phyloP scores from a whole-genome alignment of 176 grass and related monocot genomes.

The Musa troglodytarum region DNA sequence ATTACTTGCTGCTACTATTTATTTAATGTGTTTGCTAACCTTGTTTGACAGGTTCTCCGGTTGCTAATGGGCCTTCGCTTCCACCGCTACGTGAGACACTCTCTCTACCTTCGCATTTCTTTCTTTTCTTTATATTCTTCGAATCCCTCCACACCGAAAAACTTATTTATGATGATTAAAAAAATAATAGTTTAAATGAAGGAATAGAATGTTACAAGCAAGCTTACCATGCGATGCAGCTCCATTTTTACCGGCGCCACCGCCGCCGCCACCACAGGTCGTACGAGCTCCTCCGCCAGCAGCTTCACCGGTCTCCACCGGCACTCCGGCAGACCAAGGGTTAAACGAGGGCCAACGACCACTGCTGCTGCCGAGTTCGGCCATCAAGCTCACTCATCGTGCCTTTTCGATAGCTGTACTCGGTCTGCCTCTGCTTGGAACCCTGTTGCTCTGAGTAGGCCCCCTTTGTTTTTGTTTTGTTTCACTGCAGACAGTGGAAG shows the following conservation, averaged over 20 bases:
- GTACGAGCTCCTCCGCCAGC: neutral
- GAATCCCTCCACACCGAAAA: no score
- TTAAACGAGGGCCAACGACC: neutral
- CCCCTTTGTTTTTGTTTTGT: neutral
- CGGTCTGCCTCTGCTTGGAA: neutral
- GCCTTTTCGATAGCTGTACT: neutral
- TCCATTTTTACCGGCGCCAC: neutral
- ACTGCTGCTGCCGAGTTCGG: slow-evolving; percentile 3
- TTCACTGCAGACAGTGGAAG: neutral
- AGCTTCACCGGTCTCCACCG: neutral
- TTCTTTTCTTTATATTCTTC: neutral
- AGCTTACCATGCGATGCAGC: neutral
- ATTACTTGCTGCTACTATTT: neutral
- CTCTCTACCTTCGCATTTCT: neutral
- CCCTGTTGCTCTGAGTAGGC: neutral
- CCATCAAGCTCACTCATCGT: neutral
- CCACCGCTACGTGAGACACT: slow-evolving; percentile 50
- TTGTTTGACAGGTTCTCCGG: neutral
- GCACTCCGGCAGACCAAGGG: neutral
- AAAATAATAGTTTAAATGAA: no score
- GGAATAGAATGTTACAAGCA: no score
- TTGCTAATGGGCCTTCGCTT: slow-evolving; percentile 31
- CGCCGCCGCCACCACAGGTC: neutral
- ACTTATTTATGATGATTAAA: no score
- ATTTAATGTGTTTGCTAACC: neutral